Evolutionary conservation across 345 rosid species (phyloP), one percentile per base, ranked within the genome.

Genomic region (Erodium maritimum): DNA sequence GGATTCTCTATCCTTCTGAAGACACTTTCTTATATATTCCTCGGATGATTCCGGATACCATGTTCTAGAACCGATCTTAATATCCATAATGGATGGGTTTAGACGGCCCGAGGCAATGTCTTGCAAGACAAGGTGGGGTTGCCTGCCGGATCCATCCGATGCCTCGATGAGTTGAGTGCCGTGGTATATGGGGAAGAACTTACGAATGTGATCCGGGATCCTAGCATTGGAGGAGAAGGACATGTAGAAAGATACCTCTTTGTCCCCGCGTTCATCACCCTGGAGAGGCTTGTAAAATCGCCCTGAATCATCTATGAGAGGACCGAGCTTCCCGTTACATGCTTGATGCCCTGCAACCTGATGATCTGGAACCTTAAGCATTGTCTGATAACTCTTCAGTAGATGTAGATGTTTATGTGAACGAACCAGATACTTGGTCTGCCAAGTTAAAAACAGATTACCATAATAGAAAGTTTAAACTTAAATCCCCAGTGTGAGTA

Each of bases 301-400:
- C 12, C 99, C 99, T 5, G 77, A 77, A 67, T 77, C 90, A 73
- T 94, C 99, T 17, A 82, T 62, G 10, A 85, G 88, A 0, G 99
- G 95, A 21, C 95, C 97, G 12, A 75, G 95, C 60, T 65, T 71
- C 24, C 96, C 96, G 22, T 61, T 63, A 24, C 37, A 17, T 25
- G 93, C 96, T 57, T 62, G 63, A 75, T 94, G 99, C 17, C 99
- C 99, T 1, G 97, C 99, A 61, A 94, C 99, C 59, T 94, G 99
- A 73, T 90, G 97, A 24, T 87, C 93, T 29, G 99, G 99, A 52
- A 67, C 68, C 68, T 79, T 85, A 50, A 94, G 80, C 99, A 90
- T 94, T 64, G 53, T 69, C 60, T 16, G 23, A 7, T 17, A 1
- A 23, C 1, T 25, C 25, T 13, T 19, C 19, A 17, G 23, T 46